Evolutionary conservation across 345 rosid genomes (phyloP).

Genomic region (Fremontodendron californicum): DNA sequence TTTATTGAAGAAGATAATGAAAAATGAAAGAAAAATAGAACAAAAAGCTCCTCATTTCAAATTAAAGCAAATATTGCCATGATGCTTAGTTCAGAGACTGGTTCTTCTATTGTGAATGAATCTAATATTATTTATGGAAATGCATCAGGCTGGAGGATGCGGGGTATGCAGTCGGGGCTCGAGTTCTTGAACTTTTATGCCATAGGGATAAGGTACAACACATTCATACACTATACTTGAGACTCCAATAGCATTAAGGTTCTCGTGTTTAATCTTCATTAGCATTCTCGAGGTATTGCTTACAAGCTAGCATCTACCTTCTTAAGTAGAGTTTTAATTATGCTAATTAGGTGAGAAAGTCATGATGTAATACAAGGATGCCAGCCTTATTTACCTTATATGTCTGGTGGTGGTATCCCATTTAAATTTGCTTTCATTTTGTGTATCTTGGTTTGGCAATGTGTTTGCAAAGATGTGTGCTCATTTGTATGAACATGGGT

Average conservation of each 20-base stretch:
- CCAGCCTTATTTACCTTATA: not conserved
- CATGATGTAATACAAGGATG: not conserved
- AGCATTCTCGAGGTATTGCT: not conserved
- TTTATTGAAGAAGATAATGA: not conserved
- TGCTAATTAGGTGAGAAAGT: not conserved
- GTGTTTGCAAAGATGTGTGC: not conserved
- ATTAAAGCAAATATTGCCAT: not conserved
- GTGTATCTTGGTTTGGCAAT: not conserved
- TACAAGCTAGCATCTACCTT: not conserved
- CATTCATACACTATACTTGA: not conserved
- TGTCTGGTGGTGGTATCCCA: not conserved
- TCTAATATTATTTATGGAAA: conserved; percentile 1
- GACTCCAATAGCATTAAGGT: not conserved
- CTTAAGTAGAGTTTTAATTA: not conserved
- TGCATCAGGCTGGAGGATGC: conserved; percentile 85
- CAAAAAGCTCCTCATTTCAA: not conserved
- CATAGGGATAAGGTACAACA: conserved; percentile 69
- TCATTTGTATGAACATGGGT: not conserved
- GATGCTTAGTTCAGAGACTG: not conserved
- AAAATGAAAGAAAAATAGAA: not conserved
- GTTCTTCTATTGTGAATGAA: not conserved
- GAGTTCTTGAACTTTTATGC: conserved; percentile 88
- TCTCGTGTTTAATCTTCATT: not conserved
- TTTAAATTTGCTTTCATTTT: not conserved
- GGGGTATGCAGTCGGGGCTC: conserved; percentile 87